Evolutionary conservation across 768 basidiomycete genomes (phyloP), one percentile per base, ranked within the genome.

Genomic region (Auriscalpium vulgare): DNA sequence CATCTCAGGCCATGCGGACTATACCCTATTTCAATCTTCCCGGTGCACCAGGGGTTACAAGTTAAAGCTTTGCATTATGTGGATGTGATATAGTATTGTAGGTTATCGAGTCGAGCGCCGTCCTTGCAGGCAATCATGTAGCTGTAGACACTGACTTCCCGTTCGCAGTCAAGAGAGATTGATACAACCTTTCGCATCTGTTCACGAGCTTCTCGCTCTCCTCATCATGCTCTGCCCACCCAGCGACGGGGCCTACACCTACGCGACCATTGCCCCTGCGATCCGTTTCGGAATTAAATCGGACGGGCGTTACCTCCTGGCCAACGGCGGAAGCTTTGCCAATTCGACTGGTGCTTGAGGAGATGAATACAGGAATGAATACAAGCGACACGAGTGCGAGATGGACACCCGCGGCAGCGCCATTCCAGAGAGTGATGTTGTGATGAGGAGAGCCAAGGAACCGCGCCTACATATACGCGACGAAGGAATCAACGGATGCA

Each of bases 1-100:
- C 77, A 0, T 84, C 87, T 19, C 78, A 81, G n/a, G 82, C 83
- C 65, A 63, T 92, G 54, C 79, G 91, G 47, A 89, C 81, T 1
- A 91, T 93, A 54, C 89, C 91, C 19, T 80, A 78, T 57, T 91
- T 82, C 69, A 78, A 77, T 56, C 67, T 72, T 49, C 71, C 74
- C 21, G 7, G 51, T 38, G 58, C 48, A 17, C 45, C 54, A 17
- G 73, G 29, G 29, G 29, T 29, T 7, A 29, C 29, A 29, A 29
- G 2, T 29, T 29, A 29, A 7, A 29, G 29, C 4, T 29, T 29
- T 29, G 4, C 7, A 29, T 29, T 29, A 29, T 29, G 29, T 29
- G 29, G 5, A 29, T 29, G 29, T 29, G 29, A 29, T 2, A 29
- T 29, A 29, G 29, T 29, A 29, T 29, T 7, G 29, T 7, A 29